Evolutionary conservation across 148 eudicot species (phyloP), one percentile per base, ranked within the genome.

Genomic region (Camellia granthamiana): DNA sequence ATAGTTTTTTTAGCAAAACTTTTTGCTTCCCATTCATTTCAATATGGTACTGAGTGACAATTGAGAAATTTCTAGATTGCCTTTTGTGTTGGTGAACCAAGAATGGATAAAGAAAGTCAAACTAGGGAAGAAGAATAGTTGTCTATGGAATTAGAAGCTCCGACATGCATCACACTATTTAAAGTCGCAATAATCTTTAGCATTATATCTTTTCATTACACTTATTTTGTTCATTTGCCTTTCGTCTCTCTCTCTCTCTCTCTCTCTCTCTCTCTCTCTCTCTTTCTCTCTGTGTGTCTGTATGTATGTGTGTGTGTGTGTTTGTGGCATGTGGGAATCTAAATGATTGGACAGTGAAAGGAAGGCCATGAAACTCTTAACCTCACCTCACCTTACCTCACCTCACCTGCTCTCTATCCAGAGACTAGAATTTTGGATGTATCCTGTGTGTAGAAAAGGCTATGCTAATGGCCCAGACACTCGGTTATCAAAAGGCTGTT

Each of bases 301-400:
- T n/a, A n/a, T n/a, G n/a, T n/a, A n/a, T n/a, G n/a, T n/a, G 8
- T 49, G 8, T 49, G 8, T 49, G 8, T 49, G 8, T 49, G 8
- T 49, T 4, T 49, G 8, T 23, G 23, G 23, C 51, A 68, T 69
- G 1, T 69, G 4, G 19, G 7, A 41, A 43, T 69, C 10, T 18
- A 13, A 18, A 69, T 69, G 43, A 43, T n/a, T n/a, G n/a, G 72
- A 69, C n/a, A 43, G 72, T 44, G 51, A 69, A 69, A 43, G 72
- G 51, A 69, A 42, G 72, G 15, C 72, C 52, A 21, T 61, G 46
- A 44, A 69, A 69, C 72, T 42, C 52, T 7, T 69, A 49, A 7
- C 42, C 49, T 44, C 6, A 67, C 23, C 23, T 23, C 23, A 23
- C 23, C 23, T 23, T 0, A 23, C 23, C 23, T 23, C 23, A 23